A percentile compares a stretch with the other conserved stretches of the same genome.
phyloP scores from a whole-genome alignment of 2,329 filamentous ascomycete genomes.

The Penicillium sp. region DNA sequence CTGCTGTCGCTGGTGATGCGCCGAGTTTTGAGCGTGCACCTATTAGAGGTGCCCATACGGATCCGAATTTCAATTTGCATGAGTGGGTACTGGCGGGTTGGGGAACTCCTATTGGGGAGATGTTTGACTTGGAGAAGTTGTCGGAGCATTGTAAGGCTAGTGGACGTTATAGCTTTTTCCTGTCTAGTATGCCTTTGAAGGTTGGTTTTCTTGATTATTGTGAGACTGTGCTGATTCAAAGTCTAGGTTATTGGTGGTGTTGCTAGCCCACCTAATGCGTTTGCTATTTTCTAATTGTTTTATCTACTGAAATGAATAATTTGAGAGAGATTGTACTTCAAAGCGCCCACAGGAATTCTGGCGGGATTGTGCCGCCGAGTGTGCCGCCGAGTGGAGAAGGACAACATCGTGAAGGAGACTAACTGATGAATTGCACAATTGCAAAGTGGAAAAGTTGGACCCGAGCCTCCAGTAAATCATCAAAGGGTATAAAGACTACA shows the following conservation, averaged over 20 bases:
- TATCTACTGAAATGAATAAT: not conserved
- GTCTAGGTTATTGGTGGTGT: constrained; percentile 23
- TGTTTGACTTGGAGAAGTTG: constrained; percentile 36
- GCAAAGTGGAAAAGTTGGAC: not conserved
- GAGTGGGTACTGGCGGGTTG: constrained; percentile 33
- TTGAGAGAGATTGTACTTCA: not conserved
- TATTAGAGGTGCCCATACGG: constrained; percentile 25
- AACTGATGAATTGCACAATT: not conserved
- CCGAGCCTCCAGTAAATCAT: not conserved
- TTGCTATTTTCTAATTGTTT: constrained; percentile 20
- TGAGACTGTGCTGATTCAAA: not conserved
- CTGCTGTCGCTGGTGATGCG: constrained; percentile 35
- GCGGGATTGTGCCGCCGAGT: constrained; percentile 1
- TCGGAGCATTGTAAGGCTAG: constrained; percentile 29
- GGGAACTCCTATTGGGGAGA: constrained; percentile 35
- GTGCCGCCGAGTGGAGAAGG: constrained; percentile 4
- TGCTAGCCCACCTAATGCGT: constrained; percentile 25
- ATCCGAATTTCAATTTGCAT: constrained; percentile 28
- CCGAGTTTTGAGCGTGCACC: constrained; percentile 33
- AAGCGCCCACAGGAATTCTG: not conserved
- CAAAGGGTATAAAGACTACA: not conserved
- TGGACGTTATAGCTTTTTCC: constrained; percentile 34
- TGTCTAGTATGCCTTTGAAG: constrained; percentile 35
- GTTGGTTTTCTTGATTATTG: constrained; percentile 11
- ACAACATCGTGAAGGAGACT: not conserved